These are phyloP conservation scores for Ogataea methanolica DNA, from an alignment of 805 yeast species.

Conservation along the genomic window DNA sequence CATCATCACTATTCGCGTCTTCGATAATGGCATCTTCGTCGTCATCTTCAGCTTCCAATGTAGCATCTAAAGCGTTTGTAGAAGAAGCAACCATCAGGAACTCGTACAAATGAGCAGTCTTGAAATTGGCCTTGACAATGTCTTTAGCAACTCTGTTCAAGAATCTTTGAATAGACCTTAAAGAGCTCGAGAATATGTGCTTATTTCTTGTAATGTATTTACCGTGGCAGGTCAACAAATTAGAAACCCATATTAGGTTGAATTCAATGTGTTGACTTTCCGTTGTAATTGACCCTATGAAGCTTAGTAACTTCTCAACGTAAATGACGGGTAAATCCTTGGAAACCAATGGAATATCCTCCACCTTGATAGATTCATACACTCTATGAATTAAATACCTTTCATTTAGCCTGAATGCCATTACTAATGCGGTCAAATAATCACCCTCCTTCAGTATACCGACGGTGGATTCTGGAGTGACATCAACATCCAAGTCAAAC, in stretches of 20 bases:
- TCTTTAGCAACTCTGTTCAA: conserved; percentile 72
- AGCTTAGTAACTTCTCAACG: conserved; percentile 58
- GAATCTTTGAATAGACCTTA: conserved; percentile 72
- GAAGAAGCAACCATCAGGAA: conserved; percentile 37
- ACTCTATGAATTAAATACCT: conserved; percentile 63
- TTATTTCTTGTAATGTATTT: conserved; percentile 59
- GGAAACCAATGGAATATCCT: conserved; percentile 63
- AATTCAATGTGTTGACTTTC: conserved; percentile 83
- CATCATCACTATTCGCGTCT: conserved; percentile 22
- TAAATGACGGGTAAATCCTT: conserved; percentile 75
- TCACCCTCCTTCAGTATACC: conserved; percentile 56
- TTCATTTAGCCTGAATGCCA: conserved; percentile 94
- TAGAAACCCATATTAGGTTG: conserved; percentile 75
- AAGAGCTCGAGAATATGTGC: conserved; percentile 55
- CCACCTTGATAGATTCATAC: conserved; percentile 67
- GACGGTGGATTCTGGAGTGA: conserved; percentile 74
- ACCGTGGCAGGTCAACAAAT: conserved; percentile 70
- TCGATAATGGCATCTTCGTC: conserved; percentile 22
- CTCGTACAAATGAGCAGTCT: conserved; percentile 49
- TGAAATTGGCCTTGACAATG: conserved; percentile 48
- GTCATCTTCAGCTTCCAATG: conserved; percentile 23
- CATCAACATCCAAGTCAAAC: conserved; percentile 86
- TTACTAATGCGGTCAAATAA: conserved; percentile 73
- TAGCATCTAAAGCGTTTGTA: conserved; percentile 10
- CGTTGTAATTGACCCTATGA: conserved; percentile 62